Conservation (phyloP, 164 flowering plant genomes). For the Platanus orientalis region DNA sequence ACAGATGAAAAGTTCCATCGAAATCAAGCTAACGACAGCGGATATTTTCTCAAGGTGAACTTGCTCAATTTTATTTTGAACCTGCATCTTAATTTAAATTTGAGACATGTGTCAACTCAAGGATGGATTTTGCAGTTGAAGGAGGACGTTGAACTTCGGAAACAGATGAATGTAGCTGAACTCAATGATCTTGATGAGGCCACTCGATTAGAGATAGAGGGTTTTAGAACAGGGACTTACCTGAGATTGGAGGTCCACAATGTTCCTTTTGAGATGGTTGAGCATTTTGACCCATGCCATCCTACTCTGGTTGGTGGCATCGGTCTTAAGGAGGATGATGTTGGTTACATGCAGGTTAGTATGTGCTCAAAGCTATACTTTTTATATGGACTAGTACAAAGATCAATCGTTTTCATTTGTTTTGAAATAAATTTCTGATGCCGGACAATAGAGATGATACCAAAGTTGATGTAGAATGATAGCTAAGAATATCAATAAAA, state of each 20-base stretch:
- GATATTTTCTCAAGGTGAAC: slow-evolving; percentile 68
- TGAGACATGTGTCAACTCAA: not conserved
- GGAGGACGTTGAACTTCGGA: slow-evolving; percentile 77
- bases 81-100: not conserved
- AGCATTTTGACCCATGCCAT: slow-evolving; percentile 86
- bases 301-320: slow-evolving; percentile 92
- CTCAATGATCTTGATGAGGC: slow-evolving; percentile 85
- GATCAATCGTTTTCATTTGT: too few relatives aligned
- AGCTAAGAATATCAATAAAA: too few relatives aligned
- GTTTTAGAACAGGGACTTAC: slow-evolving; percentile 85
- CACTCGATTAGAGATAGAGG: slow-evolving; percentile 77
- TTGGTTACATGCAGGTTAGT: slow-evolving; percentile 95
- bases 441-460: too few relatives aligned
- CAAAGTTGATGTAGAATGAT: too few relatives aligned
- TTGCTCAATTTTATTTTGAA: slow-evolving; percentile 1
- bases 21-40: slow-evolving; percentile 43
- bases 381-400: too few relatives aligned
- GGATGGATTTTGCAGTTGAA: slow-evolving; percentile 54
- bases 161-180: slow-evolving; percentile 76
- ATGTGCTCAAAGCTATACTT: not conserved
- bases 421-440: too few relatives aligned
- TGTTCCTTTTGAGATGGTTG: slow-evolving; percentile 96
- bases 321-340: slow-evolving; percentile 83
- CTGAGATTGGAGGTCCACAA: slow-evolving; percentile 78
- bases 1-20: slow-evolving; percentile 28